Base-by-base conservation (phyloP, 352 stramenopile genomes). In the Sclerospora graminicola region DNA sequence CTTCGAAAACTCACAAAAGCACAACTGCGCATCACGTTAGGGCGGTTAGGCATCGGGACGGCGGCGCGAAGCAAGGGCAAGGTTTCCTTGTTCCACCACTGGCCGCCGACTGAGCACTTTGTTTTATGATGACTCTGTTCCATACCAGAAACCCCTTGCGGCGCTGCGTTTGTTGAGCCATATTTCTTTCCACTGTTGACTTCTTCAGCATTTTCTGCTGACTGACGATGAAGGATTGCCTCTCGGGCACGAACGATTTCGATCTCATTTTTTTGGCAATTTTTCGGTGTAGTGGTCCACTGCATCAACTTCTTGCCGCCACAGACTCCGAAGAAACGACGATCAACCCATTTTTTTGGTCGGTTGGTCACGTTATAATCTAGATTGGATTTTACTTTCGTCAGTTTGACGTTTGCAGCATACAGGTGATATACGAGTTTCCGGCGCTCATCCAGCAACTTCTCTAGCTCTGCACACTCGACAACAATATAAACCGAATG, bases 1-100 rank as follows among this genome's bases (percentile, higher is more conserved):
- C 55, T 72, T 13, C 53, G 53, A 41, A 89, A 87, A n/a, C 63
- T 77, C 8, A 89, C 66, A 45, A 89, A 87, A 8, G 71, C 77
- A 18, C 59, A 69, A 42, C 63, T 73, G 16, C 67, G 69, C 63
- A 85, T 84, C n/a, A 86, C 54, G 23, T 70, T 70, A n/a, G 62
- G 48, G 1, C 57, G 50, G 15, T 66, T 66, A 15, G 54, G 54
- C 4, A 72, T 29, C 19, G 61, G 40, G 8, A 72, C 33, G 28
- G 47, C 49, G n/a, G 61, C 38, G 29, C 54, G 42, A 10, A 65
- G 48, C 29, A 57, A 30, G n/a, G 47, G 56, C 19, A 74, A 34
- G 28, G 57, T 62, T 26, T 68, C 58, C 35, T 63, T 41, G 6
- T 34, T 36, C 62, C 51, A 63, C 2, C 47, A 28, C 8, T 16